Base-by-base conservation (phyloP, 768 basidiomycete species). In the Sarcomyxa edulis region DNA sequence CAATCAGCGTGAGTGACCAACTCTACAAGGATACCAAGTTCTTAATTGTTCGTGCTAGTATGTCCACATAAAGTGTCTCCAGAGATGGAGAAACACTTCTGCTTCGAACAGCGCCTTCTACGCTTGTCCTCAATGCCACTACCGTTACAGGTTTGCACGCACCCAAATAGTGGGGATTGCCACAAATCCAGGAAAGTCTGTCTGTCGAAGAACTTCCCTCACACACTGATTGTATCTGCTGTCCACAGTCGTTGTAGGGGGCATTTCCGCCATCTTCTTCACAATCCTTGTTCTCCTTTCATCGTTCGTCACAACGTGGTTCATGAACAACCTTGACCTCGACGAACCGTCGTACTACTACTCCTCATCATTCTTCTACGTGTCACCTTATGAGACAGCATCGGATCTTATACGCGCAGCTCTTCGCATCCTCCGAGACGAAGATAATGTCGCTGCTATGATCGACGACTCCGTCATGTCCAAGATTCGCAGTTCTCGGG, bases 41-140 rank as follows among this genome's bases (percentile, higher is more conserved):
- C 39, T 46, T 47, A 37, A 31, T 37, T 21, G 31, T 22, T 21
- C 31, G 14, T 39, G 35, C 22, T 50, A 88, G 86, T 78, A 79
- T 55, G 87, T 90, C 23, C 88, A 91, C 60, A 69, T 90, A 35
- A 75, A 76, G 50, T 90, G 87, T 51, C 69, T 90, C 5, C 78
- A 86, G 45, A 69, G 62, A 37, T 91, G 88, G 88, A 69, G 88
- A 41, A 78, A 69, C 26, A 65, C 69, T 0, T 79, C 86, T 12
- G 45, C 63, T 20, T 77, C 77, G n/a, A 58, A 69, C 27, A 74
- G 69, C 44, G 78, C 84, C 7, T 91, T 88, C 66, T 89, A 82
- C 62, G 64, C 74, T 9, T 91, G 88, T 50, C 82, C 82, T 2
- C 85, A 89, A 58, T 91, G 88, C 48, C 75, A 69, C 35, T 91